Conservation (phyloP, 1,284 basidiomycete species). For the Termitomyces sp. region DNA sequence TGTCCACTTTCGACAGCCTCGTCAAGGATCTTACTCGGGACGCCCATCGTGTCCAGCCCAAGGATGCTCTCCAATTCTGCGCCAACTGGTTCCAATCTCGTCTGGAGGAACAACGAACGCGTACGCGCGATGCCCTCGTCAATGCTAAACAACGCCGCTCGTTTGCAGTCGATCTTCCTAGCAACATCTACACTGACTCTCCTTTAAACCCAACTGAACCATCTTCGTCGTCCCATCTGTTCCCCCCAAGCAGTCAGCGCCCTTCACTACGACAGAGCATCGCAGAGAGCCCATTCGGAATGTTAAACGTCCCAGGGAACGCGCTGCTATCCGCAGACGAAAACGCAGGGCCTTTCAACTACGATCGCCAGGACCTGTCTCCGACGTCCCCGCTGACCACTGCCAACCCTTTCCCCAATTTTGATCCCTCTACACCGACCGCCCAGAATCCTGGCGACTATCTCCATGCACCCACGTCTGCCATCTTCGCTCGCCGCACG, state of each 20-base stretch:
- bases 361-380: conserved; percentile 53
- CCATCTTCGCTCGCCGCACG: conserved; percentile 84
- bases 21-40: conserved; percentile 87
- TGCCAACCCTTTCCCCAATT: conserved; percentile 46
- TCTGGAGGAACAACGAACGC: conserved; percentile 76
- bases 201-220: conserved; percentile 36
- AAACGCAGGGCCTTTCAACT: conserved; percentile 49
- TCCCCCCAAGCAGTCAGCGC: conserved; percentile 41
- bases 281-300: conserved; percentile 68
- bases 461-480: conserved; percentile 63
- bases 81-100: conserved; percentile 92
- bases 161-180: conserved; percentile 45
- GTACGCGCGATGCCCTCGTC: conserved; percentile 61
- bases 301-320: conserved; percentile 72
- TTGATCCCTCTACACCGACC: conserved; percentile 43
- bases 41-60: conserved; percentile 77
- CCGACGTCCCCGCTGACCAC: conserved; percentile 59
- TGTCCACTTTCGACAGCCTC: conserved; percentile 76
- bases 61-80: conserved; percentile 90
- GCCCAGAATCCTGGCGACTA: conserved; percentile 52
- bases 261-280: conserved; percentile 47
- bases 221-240: conserved; percentile 44
- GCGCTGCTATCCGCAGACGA: conserved; percentile 54
- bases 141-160: conserved; percentile 46
- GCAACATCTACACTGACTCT: conserved; percentile 56